Evolutionary conservation across 768 basidiomycete genomes (phyloP), one percentile per base, ranked within the genome.

Genomic region (Daedalea quercina): DNA sequence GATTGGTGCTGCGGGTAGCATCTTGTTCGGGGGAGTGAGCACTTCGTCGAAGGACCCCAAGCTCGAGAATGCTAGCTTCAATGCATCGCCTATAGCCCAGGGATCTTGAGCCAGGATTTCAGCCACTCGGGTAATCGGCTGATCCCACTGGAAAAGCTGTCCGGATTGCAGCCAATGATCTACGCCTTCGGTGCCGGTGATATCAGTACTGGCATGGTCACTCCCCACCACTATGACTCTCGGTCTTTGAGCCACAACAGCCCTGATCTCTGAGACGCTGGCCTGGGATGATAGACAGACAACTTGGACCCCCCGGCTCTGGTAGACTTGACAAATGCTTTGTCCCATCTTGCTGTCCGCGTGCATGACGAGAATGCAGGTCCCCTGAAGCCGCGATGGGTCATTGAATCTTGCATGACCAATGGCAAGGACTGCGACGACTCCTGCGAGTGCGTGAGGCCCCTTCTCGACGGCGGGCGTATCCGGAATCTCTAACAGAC

Each of bases 61-160:
- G 20, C 9, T 9, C 8, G 25, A 22, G 3, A 47, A 13, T 3
- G 23, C 28, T 4, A 20, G 19, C 8, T 19, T 33, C 3, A 63
- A 19, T 13, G 56, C 54, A 28, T 63, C 62, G 11, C 52, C 58
- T 20, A 61, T 26, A 11, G 47, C 22, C 46, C 46, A 55, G 2
- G 56, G 60, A 28, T 61, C 56, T 1, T 44, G 15, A 12, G 19
- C 25, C 3, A 57, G 23, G 15, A 44, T 33, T 1, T 26, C 19
- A 12, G 35, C 31, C 15, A 58, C 7, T 17, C 60, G 58, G 19
- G 6, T 34, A 23, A n/a, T 24, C 28, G 50, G 22, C 24, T 56
- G n/a, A 40, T 54, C 34, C 59, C 60, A 63, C 33, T 51, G 11
- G 44, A 59, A 57, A 9, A 51, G 11, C 11, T 31, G 50, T 7